These are phyloP conservation scores for Spongospora subterranea DNA, from an alignment of 208 protist genomes.

Conservation along the genomic window DNA sequence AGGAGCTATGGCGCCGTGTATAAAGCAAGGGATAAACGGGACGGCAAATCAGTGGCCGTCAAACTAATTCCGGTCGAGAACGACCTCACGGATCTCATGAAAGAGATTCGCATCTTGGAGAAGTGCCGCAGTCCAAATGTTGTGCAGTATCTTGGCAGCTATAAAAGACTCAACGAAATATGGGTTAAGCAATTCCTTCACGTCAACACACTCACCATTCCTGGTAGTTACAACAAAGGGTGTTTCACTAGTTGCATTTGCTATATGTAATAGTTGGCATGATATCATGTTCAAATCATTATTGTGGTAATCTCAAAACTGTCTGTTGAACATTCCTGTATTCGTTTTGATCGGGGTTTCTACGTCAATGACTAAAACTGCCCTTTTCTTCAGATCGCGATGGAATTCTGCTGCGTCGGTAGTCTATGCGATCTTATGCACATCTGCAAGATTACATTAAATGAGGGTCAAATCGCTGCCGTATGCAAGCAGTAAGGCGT, in stretches of 20 bases:
- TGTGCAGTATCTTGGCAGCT: conserved; percentile 57
- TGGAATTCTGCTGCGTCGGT: conserved; percentile 61
- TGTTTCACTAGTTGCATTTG: too few relatives aligned
- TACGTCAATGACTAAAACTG: not conserved
- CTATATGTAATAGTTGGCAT: too few relatives aligned
- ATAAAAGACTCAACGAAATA: conserved; percentile 58
- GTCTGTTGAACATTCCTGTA: too few relatives aligned
- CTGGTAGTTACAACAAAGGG: too few relatives aligned
- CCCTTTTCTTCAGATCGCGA: conserved; percentile 55
- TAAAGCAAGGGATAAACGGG: conserved; percentile 58
- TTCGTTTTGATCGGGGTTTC: not conserved
- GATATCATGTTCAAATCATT: too few relatives aligned
- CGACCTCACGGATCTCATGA: conserved; percentile 60
- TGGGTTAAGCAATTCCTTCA: conserved; percentile 20
- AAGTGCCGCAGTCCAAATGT: conserved; percentile 55
- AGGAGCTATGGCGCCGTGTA: conserved; percentile 59
- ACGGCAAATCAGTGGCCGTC: conserved; percentile 61
- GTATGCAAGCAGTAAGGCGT: conserved; percentile 60
- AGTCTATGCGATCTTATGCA: conserved; percentile 57
- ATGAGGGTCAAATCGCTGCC: conserved; percentile 53
- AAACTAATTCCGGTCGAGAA: conserved; percentile 62
- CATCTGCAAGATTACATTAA: conserved; percentile 48
- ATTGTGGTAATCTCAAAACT: too few relatives aligned
- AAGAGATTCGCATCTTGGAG: conserved; percentile 62
- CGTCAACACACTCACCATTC: too few relatives aligned